Evolutionary conservation across 2,329 filamentous ascomycete genomes (phyloP).

Genomic region (Exophiala dermatitidis): DNA sequence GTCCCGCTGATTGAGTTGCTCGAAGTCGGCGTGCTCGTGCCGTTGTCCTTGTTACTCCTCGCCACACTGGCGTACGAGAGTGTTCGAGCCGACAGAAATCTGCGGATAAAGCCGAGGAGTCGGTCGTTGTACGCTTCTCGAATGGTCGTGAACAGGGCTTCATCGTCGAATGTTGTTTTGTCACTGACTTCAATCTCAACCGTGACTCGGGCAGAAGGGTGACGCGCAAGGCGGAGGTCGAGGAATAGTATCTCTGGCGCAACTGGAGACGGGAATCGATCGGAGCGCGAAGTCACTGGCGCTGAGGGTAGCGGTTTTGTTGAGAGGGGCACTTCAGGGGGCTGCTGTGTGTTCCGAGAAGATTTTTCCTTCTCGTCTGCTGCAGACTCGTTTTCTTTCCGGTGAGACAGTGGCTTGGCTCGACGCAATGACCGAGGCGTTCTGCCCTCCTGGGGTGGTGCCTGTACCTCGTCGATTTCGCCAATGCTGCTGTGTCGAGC

Average conservation of each 20-base stretch:
- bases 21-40: background rate
- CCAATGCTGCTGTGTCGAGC: slow-evolving; percentile 19
- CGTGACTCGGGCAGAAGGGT: slow-evolving; percentile 12
- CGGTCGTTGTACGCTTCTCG: slow-evolving; percentile 18
- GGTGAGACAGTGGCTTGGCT: slow-evolving; percentile 7
- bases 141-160: slow-evolving; percentile 24
- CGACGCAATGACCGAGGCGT: slow-evolving; percentile 3
- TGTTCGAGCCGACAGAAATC: slow-evolving; percentile 16
- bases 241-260: slow-evolving; percentile 25
- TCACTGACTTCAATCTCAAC: slow-evolving; percentile 22
- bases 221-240: slow-evolving; percentile 20
- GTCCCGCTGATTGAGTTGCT: background rate
- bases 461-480: slow-evolving; percentile 8
- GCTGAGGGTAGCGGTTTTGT: slow-evolving; percentile 5
- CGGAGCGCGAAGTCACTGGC: slow-evolving; percentile 9
- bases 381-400: slow-evolving; percentile 5
- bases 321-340: slow-evolving; percentile 12
- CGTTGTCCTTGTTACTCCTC: background rate
- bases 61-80: slow-evolving; percentile 19
- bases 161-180: slow-evolving; percentile 26
- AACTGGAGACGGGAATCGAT: slow-evolving; percentile 24
- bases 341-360: background rate
- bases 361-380: slow-evolving; percentile 5
- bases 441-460: background rate
- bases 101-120: slow-evolving; percentile 17